Evolutionary conservation across 768 basidiomycete genomes (phyloP), one percentile per base, ranked within the genome.

Genomic region (Phanerochaete sordida): DNA sequence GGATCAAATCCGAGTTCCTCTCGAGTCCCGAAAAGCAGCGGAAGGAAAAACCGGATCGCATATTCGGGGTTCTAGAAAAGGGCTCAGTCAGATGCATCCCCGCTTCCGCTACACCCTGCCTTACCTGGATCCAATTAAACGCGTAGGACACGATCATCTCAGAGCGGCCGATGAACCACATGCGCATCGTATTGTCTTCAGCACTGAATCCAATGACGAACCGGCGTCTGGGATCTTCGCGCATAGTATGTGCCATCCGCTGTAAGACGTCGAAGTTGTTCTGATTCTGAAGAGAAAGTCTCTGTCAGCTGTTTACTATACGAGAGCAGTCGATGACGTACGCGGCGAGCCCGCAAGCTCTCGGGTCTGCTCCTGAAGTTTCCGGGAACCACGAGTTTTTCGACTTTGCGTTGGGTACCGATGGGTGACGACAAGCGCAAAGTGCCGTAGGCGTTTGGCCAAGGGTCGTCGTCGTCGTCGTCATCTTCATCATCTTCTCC

Each of bases 171-270:
- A 48, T 62, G 55, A 46, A 67, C 75, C 75, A 76, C 24, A 75
- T 0, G 21, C 74, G 63, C 65, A 68, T 62, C 0, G 43, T 7
- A 0, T 24, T 64, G 47, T 69, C 64, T 53, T 74, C 69, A 15
- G 72, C 56, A 0, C 68, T 73, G 24, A 74, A 66, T 0, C 72
- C 73, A 21, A 70, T 66, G 3, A 62, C 58, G 37, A 71, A 70
- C 3, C 68, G 56, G 4, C 67, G 60, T 33, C 68, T 57, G 0
- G 63, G 69, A 54, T 75, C 74, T 31, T 68, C 60, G 1, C 61
- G 60, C 69, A 75, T 70, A 45, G 67, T 67, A 59, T 30, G 67
- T n/a, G n/a, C n/a, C n/a, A n/a, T n/a, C n/a, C n/a, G n/a, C n/a
- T n/a, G n/a, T n/a, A n/a, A n/a, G n/a, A n/a, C n/a, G n/a, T n/a